Percentiles rank a stretch among this genome's conserved stretches.
These are phyloP conservation scores for Fusarium marasasianum DNA, from an alignment of 2,329 filamentous ascomycete genomes.

Conservation along the genomic window DNA sequence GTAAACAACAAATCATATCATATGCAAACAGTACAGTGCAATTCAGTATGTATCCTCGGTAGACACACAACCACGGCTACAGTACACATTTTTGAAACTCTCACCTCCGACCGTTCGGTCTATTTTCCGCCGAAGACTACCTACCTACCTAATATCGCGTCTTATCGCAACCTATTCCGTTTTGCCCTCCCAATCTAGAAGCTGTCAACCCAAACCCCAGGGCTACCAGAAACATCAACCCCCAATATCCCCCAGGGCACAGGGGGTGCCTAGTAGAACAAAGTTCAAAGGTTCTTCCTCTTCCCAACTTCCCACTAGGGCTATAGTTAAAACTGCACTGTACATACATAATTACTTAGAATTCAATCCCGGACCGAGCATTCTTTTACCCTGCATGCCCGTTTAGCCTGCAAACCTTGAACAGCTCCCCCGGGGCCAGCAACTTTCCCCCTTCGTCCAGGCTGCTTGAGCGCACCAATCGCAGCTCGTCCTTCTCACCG, in stretches of 20 bases:
- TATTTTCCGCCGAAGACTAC: not conserved
- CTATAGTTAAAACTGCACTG: not conserved
- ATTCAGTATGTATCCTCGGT: not conserved
- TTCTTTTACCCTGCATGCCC: constrained; percentile 20
- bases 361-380: constrained; percentile 13
- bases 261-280: not conserved
- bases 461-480: constrained; percentile 26
- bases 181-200: constrained; percentile 21
- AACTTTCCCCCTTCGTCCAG: constrained; percentile 29
- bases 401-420: constrained; percentile 25
- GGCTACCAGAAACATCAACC: not conserved
- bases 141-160: constrained; percentile 1
- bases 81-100: not conserved
- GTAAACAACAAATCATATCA: constrained; percentile 2
- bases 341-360: not conserved
- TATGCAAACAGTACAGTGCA: not conserved
- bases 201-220: not conserved
- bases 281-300: constrained; percentile 9
- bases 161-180: constrained; percentile 6
- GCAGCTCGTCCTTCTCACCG: constrained; percentile 18
- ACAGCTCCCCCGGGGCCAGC: not conserved
- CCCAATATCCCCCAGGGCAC: not conserved
- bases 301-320: constrained; percentile 2
- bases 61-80: not conserved
- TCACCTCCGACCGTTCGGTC: not conserved